Percentiles rank a stretch among this genome's conserved stretches.
These are phyloP conservation scores for Hypoxylon fragiforme DNA, from an alignment of 495 filamentous ascomycete genomes.

Conservation along the genomic window DNA sequence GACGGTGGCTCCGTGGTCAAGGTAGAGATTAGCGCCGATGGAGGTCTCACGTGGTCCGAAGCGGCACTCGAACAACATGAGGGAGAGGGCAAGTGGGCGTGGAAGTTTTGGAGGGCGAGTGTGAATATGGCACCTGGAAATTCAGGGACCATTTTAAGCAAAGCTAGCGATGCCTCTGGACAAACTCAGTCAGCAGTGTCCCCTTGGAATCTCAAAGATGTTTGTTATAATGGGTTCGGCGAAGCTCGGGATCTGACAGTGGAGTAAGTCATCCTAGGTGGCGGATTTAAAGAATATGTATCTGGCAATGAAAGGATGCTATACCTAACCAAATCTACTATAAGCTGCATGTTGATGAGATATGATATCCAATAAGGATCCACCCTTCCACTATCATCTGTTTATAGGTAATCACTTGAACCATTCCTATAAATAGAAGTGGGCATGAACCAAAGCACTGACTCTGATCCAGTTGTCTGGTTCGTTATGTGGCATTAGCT, in stretches of 20 bases:
- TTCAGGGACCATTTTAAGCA: slow-evolving; percentile 4
- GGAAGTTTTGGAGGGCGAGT: slow-evolving; percentile 48
- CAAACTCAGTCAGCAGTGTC: not conserved
- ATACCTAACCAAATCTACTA: too few relatives aligned
- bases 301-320: too few relatives aligned
- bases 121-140: not conserved
- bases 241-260: slow-evolving; percentile 9
- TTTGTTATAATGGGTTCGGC: slow-evolving; percentile 11
- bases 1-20: slow-evolving; percentile 7
- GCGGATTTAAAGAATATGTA: too few relatives aligned
- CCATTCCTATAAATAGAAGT: not conserved
- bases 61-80: slow-evolving; percentile 47
- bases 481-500: too few relatives aligned
- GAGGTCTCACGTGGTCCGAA: slow-evolving; percentile 52
- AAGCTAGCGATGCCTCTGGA: slow-evolving; percentile 4
- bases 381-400: too few relatives aligned
- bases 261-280: too few relatives aligned
- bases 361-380: too few relatives aligned
- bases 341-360: too few relatives aligned
- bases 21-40: slow-evolving; percentile 57
- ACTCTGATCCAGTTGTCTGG: too few relatives aligned
- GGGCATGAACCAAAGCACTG: too few relatives aligned
- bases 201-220: slow-evolving; percentile 4
- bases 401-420: too few relatives aligned
- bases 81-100: slow-evolving; percentile 43